phyloP scores from a whole-genome alignment of 306 rosid species.

The Sophora flavescens region DNA sequence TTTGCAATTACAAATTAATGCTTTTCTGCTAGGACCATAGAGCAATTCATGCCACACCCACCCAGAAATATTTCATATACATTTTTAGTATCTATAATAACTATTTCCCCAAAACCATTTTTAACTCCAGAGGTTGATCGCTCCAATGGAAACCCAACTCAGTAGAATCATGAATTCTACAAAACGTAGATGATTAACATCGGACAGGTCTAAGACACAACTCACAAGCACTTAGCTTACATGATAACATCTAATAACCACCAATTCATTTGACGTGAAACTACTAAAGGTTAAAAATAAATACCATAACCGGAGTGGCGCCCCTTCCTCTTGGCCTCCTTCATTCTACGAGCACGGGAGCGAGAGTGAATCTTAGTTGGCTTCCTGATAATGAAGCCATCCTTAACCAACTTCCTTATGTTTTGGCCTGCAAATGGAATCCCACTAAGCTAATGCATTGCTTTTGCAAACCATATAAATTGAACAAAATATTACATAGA shows the following conservation, averaged over 20 bases:
- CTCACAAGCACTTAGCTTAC: background rate
- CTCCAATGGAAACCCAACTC: background rate
- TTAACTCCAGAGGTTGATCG: no score
- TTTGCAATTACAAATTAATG: background rate
- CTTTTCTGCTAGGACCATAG: background rate
- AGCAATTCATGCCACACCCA: background rate
- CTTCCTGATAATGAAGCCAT: conserved; percentile 95
- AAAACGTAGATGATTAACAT: background rate
- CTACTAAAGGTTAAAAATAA: background rate
- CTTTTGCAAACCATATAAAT: background rate
- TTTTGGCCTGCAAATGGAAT: conserved; percentile 76
- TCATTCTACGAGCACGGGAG: conserved; percentile 95
- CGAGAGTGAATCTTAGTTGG: conserved; percentile 98
- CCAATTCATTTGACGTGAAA: background rate
- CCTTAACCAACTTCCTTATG: conserved; percentile 94
- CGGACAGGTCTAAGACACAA: background rate
- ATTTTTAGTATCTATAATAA: background rate
- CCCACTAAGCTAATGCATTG: background rate
- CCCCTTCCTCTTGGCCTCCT: conserved; percentile 94
- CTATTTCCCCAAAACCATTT: background rate
- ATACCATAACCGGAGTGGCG: conserved; percentile 99
- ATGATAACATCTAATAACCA: background rate
- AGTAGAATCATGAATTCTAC: background rate
- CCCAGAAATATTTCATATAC: background rate
- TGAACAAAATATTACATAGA: background rate